Percentiles rank a stretch among this genome's conserved stretches.
phyloP scores from a whole-genome alignment of 2,329 filamentous ascomycete species.

The Diplodia intermedia region DNA sequence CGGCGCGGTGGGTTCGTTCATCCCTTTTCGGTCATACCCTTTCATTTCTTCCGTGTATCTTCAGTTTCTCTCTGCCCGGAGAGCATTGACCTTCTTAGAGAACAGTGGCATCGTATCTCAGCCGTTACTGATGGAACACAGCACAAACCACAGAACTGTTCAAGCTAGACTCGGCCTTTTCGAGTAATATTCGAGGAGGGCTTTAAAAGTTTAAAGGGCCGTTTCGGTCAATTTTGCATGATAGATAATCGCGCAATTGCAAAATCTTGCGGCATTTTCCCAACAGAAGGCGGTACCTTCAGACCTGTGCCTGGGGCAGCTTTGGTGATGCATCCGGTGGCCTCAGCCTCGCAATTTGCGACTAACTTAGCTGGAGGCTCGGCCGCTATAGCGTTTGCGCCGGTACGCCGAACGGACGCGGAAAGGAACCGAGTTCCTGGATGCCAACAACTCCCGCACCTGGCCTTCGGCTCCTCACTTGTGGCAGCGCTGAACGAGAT shows the following conservation, averaged over 20 bases:
- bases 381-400: slow-evolving; percentile 5
- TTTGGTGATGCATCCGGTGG: slow-evolving; percentile 24
- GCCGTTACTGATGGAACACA: slow-evolving; percentile 29
- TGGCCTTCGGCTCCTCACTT: slow-evolving; percentile 8
- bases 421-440: slow-evolving; percentile 18
- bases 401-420: slow-evolving; percentile 23
- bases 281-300: slow-evolving; percentile 8
- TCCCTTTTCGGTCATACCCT: slow-evolving; percentile 11
- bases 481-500: slow-evolving; percentile 9
- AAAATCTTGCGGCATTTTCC: slow-evolving; percentile 21
- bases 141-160: slow-evolving; percentile 18
- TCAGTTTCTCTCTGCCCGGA: slow-evolving; percentile 3
- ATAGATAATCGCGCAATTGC: slow-evolving; percentile 30
- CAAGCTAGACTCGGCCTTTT: not conserved
- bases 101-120: slow-evolving; percentile 29
- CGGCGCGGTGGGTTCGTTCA: slow-evolving; percentile 24
- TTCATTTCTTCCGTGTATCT: not conserved
- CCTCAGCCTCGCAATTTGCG: slow-evolving; percentile 7
- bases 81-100: slow-evolving; percentile 27
- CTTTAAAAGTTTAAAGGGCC: slow-evolving; percentile 26
- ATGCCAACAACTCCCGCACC: slow-evolving; percentile 14
- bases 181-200: slow-evolving; percentile 14
- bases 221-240: slow-evolving; percentile 27
- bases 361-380: slow-evolving; percentile 1
- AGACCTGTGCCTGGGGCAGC: slow-evolving; percentile 3